phyloP scores from a whole-genome alignment of 2,329 filamentous ascomycete genomes.

The Tolypocladium amazonense region DNA sequence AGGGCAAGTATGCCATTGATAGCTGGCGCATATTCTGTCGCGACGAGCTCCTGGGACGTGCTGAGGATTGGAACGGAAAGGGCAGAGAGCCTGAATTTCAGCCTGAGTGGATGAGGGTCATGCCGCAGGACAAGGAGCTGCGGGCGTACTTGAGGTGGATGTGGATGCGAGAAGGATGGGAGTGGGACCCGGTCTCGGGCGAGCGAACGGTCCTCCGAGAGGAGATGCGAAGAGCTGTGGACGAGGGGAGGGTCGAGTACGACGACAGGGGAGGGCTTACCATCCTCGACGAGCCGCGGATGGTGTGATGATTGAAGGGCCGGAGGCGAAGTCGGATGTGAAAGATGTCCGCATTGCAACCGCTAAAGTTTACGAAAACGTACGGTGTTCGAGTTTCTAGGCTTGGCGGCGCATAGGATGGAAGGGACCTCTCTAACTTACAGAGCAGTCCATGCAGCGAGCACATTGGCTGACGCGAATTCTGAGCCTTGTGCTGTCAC shows the following conservation, averaged over 20 bases:
- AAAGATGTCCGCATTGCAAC: no score
- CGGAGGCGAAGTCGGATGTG: background rate
- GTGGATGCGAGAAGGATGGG: slow-evolving; percentile 80
- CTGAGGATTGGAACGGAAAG: slow-evolving; percentile 55
- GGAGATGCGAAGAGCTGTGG: slow-evolving; percentile 44
- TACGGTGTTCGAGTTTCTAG: no score
- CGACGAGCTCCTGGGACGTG: slow-evolving; percentile 59
- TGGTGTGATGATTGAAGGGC: background rate
- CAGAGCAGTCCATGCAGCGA: background rate
- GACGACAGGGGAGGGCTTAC: slow-evolving; percentile 37
- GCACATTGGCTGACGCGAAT: background rate
- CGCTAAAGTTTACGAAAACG: background rate
- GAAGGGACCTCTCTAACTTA: background rate
- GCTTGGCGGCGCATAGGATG: background rate
- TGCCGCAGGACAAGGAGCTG: slow-evolving; percentile 80
- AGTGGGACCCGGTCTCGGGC: slow-evolving; percentile 68
- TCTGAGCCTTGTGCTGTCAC: background rate
- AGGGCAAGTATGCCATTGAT: slow-evolving; percentile 74
- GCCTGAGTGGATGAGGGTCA: slow-evolving; percentile 83
- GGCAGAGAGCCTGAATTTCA: slow-evolving; percentile 47
- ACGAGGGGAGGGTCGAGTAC: slow-evolving; percentile 46
- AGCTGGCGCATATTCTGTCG: slow-evolving; percentile 92
- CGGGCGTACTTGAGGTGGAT: slow-evolving; percentile 79
- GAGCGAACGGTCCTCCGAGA: slow-evolving; percentile 41
- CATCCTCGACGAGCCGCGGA: slow-evolving; percentile 21